Base-by-base conservation (phyloP, 1,284 basidiomycete species). In the Hypsizygus ulmarius region DNA sequence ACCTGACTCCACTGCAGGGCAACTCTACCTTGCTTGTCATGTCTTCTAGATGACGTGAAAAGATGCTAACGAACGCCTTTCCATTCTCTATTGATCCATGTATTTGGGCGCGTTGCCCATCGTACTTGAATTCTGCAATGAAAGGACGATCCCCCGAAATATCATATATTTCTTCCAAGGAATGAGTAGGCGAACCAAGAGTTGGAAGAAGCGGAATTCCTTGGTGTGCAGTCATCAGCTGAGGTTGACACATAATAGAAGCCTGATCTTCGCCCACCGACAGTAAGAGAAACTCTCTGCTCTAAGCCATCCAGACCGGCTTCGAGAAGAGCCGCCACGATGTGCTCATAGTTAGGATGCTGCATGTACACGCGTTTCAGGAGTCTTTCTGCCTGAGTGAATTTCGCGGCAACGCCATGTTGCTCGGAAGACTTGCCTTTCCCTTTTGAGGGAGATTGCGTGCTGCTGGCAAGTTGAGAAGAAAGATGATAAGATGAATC, bases 1-100 rank as follows among this genome's bases (percentile, higher is more conserved):
- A 19, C 12, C 10, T 19, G 37, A 44, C 28, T 6, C 7, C 4
- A 18, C 16, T 7, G 28, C 18, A 32, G 19, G 33, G 35, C 16
- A 47, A 43, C 35, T 62, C 58, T 60, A 81, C 87, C 72, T 93
- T 93, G 54, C 82, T 81, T 2, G 91, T 94, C 90, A 94, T 94
- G 59, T 94, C 87, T 67, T 96, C 93, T 19, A 97, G 71, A 70
- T 96, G 93, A 27, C 93, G 79, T 48, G 88, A 91, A 69, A 97
- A 97, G 37, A 96, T 73, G 43, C 83, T 79, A 30, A 93, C 78
- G 51, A 69, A 75, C 16, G 75, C 61, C 33, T 65, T 62, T 32
- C 63, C 67, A 43, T 65, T 64, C 52, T 72, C 66, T 65, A 71
- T 73, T 62, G 66, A 62, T 47, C 81, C 82, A 66, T 93, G 90